Evolutionary conservation across 352 stramenopile genomes (phyloP), one percentile per base, ranked within the genome.

Genomic region (Pseudoperonospora humuli): DNA sequence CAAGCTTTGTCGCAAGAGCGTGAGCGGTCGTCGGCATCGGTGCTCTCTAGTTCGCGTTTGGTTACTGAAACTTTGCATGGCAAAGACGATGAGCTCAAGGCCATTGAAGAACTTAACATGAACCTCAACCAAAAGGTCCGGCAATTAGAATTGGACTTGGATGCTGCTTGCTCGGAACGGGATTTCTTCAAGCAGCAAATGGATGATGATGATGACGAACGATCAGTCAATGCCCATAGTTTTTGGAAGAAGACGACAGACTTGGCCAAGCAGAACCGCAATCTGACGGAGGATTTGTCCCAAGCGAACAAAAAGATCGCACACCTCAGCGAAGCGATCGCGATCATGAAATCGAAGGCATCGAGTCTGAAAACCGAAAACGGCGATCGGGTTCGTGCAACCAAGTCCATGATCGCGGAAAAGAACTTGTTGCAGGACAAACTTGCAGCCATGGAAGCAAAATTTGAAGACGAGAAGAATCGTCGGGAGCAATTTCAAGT

Each of bases 231-330:
- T 24, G 79, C 78, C 7, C 61, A 77, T 34, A 78, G 61, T 18
- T 93, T 93, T 39, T 93, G 81, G 81, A 67, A 93, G 45, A 90
- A 91, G 61, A 91, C 81, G 1, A 93, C 81, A 0, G 81, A 93
- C 37, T 50, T 93, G 34, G 76, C 78, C 8, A 86, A 84, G 47
- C 64, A 86, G 40, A 93, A 93, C 32, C 75, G 81, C 5, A 58
- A 54, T 29, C 45, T 93, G 32, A 84, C 74, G 0, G 78, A 90
- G 43, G 75, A 91, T 21, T 56, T 88, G 19, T 70, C 70, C 5
- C 62, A 80, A 18, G 50, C 70, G 0, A 73, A 82, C 41, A 79
- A 86, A 39, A 80, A 60, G 2, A 58, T 83, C 13, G 65, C 69
- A 18, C 84, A 80, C 23, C 42, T 89, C n/a, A 71, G 74, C 41